These are phyloP conservation scores for Corchorus olitorius DNA, from an alignment of 345 rosid genomes.

Conservation along the genomic window DNA sequence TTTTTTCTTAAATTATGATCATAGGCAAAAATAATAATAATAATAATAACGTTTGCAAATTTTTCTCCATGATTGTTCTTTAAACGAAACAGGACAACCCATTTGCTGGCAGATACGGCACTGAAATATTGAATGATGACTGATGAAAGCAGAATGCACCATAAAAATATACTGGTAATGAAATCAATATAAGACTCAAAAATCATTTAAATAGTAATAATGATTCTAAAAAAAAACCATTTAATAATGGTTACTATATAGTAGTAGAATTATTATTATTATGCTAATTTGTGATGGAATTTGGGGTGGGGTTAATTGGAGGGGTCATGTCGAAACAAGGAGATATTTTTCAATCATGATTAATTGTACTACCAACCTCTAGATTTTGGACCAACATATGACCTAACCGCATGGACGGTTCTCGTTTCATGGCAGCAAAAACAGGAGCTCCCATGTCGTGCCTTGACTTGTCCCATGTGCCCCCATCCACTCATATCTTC, in stretches of 20 bases:
- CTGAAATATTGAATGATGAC: background rate
- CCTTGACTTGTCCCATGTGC: slow-evolving; percentile 18
- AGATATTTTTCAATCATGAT: slow-evolving; percentile 14
- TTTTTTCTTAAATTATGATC: background rate
- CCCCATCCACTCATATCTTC: background rate
- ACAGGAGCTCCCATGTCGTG: background rate
- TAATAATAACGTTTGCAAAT: background rate
- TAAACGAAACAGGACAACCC: background rate
- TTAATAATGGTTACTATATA: background rate
- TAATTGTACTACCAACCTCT: background rate
- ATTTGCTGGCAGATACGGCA: background rate
- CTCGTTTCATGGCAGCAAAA: slow-evolving; percentile 13
- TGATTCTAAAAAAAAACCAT: too few relatives aligned
- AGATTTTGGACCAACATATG: background rate
- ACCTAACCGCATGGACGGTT: slow-evolving; percentile 35
- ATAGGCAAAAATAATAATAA: background rate
- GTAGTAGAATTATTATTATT: too few relatives aligned
- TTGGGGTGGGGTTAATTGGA: background rate
- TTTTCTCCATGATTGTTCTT: background rate
- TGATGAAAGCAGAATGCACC: background rate
- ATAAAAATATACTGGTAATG: background rate
- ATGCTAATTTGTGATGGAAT: background rate
- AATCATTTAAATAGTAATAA: too few relatives aligned
- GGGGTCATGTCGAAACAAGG: slow-evolving; percentile 18
- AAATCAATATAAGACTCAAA: background rate